These are phyloP conservation scores for Alternaria incomplexa DNA, from an alignment of 2,329 filamentous ascomycete genomes.

Conservation along the genomic window DNA sequence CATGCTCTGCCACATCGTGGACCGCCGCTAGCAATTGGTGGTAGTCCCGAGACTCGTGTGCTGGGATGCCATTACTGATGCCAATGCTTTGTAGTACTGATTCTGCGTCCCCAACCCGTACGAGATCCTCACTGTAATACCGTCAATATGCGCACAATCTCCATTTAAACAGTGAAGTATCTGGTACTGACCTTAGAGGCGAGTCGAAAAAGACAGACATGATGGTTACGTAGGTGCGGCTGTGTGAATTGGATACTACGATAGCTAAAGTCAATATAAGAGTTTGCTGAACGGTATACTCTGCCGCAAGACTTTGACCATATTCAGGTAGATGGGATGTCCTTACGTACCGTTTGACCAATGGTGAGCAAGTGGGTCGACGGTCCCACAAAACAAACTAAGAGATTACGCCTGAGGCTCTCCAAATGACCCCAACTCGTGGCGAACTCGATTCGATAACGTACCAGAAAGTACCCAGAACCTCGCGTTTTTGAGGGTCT, in stretches of 20 bases:
- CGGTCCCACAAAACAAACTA: constrained; percentile 9
- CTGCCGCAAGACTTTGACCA: neutral
- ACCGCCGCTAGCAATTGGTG: constrained; percentile 58
- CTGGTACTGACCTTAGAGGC: constrained; percentile 24
- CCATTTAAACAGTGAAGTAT: neutral
- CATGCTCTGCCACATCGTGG: constrained; percentile 58
- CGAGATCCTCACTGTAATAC: constrained; percentile 24
- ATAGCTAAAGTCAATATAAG: neutral
- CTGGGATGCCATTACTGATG: constrained; percentile 36
- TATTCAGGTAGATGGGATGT: neutral
- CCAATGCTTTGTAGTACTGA: constrained; percentile 28
- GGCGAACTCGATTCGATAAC: neutral
- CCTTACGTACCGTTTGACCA: constrained; percentile 19
- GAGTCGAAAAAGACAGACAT: constrained; percentile 43
- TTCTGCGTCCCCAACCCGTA: constrained; percentile 33
- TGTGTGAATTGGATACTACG: neutral
- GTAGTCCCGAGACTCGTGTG: constrained; percentile 54
- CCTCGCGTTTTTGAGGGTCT: neutral
- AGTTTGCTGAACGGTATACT: neutral
- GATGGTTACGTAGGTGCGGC: neutral
- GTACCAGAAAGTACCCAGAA: neutral
- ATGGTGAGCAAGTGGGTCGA: constrained; percentile 1
- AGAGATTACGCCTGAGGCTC: constrained; percentile 4
- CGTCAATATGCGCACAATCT: neutral
- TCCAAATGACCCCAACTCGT: constrained; percentile 31